These are phyloP conservation scores for Mucor lusitanicus DNA, from an alignment of 371 early-diverging fungal species.

Conservation along the genomic window DNA sequence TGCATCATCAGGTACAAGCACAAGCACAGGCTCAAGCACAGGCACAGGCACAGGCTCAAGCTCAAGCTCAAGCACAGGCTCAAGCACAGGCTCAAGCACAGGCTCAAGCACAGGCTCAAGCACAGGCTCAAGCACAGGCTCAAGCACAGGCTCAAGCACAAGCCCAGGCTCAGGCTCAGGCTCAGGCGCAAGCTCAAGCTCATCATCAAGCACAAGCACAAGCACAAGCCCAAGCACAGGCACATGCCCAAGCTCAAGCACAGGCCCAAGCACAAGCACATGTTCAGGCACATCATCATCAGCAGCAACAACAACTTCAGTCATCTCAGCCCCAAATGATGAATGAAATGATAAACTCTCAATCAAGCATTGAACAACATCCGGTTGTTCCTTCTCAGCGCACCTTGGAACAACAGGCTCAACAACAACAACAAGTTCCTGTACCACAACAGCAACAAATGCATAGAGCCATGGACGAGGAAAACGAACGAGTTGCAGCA, in stretches of 20 bases:
- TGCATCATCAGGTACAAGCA: slow-evolving; percentile 15
- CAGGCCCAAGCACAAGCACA: slow-evolving; percentile 7
- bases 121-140: slow-evolving; percentile 11
- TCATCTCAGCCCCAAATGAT: slow-evolving; percentile 5
- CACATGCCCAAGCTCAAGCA: slow-evolving; percentile 10
- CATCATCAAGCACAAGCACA: neutral
- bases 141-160: slow-evolving; percentile 7
- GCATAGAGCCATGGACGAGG: slow-evolving; percentile 12
- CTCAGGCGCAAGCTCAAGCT: neutral
- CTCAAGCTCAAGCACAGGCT: neutral
- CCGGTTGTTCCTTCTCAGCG: slow-evolving; percentile 28
- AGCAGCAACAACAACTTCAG: neutral
- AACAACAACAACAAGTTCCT: neutral
- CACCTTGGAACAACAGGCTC: slow-evolving; percentile 1
- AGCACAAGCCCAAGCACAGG: neutral
- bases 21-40: slow-evolving; percentile 1
- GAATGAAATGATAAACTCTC: slow-evolving; percentile 2
- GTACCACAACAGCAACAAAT: neutral
- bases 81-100: neutral
- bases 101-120: neutral
- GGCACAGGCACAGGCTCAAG: neutral
- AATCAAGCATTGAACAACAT: slow-evolving; percentile 16
- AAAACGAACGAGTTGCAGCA: slow-evolving; percentile 18
- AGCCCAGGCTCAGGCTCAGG: slow-evolving; percentile 4
- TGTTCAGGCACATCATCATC: slow-evolving; percentile 6